Evolutionary conservation across 2,329 filamentous ascomycete species (phyloP), one percentile per base, ranked within the genome.

Genomic region (Paecilomyces niveus): DNA sequence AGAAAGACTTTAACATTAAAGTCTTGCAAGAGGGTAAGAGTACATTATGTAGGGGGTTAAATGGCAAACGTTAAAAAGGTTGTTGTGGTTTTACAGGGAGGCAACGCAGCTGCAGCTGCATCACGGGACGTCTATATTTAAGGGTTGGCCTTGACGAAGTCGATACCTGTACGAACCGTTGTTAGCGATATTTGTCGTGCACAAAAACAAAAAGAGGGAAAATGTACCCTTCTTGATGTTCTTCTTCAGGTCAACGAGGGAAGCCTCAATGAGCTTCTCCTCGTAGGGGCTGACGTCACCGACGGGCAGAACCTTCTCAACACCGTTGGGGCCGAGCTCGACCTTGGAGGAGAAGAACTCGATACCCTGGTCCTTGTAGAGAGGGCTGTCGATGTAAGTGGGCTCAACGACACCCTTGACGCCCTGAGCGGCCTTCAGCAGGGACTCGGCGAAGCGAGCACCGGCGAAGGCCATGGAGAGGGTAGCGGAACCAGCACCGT

Each of bases 391-490:
- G 73, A 99, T 92, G 72, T 96, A 99, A 63, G 93, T 92, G 69
- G 92, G 92, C 88, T 99, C 94, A 66, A 95, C 77, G 70, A 99
- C 89, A 74, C 91, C 91, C 86, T 92, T 94, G 85, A 96, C 87
- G 76, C 94, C 94, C 79, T 95, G 87, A 60, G 89, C 82, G 70
- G 94, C 94, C 79, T 91, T 92, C 80, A 99, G 89, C 71, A 99
- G 82, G 68, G 89, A 91, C 83, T 97, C 92, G 69, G 94, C 91
- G 78, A 89, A 88, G 68, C 85, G 84, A 64, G 84, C 85, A 81
- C 93, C 93, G 67, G 93, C 93, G 86, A 96, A 93, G 73, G 93
- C 93, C 93, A 99, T 99, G 82, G 92, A 97, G 70, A 97, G 89
- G 64, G 93, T 97, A 75, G 93, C 93, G 68, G 92, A 97, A 70